These are phyloP conservation scores for Cytospora schulzeri DNA, from an alignment of 2,329 filamentous ascomycete genomes.

Conservation along the genomic window DNA sequence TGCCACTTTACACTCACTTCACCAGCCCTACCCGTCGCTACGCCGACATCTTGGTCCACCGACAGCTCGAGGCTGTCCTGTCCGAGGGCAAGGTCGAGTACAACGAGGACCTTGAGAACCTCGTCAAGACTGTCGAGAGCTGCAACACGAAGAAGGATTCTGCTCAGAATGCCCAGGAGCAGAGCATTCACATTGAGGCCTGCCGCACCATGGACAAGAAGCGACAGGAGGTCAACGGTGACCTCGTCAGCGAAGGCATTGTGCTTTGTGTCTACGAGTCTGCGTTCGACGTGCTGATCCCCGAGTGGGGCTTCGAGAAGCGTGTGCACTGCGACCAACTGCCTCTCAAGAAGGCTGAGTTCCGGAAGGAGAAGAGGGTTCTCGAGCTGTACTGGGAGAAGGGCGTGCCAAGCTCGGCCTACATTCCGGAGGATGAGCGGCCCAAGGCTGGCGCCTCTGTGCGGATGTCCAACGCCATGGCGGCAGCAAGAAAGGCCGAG, in stretches of 20 bases:
- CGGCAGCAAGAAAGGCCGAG: slow-evolving; percentile 78
- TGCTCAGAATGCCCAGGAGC: slow-evolving; percentile 94
- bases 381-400: slow-evolving; percentile 99
- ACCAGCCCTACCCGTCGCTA: slow-evolving; percentile 94
- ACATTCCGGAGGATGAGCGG: slow-evolving; percentile 94
- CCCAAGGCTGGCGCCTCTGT: slow-evolving; percentile 79
- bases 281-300: slow-evolving; percentile 96
- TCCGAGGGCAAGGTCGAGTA: slow-evolving; percentile 83
- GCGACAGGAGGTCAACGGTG: slow-evolving; percentile 81
- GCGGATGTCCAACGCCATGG: slow-evolving; percentile 73
- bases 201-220: slow-evolving; percentile 95
- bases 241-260: slow-evolving; percentile 93
- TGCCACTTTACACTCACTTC: slow-evolving; percentile 95
- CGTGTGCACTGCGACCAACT: slow-evolving; percentile 98
- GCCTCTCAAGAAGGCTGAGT: slow-evolving; percentile 98
- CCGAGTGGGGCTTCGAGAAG: slow-evolving; percentile 98
- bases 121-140: slow-evolving; percentile 90
- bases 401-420: slow-evolving; percentile 93
- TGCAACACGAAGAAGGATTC: slow-evolving; percentile 99
- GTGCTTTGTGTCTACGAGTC: slow-evolving; percentile 98
- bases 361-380: slow-evolving; percentile 91
- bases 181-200: slow-evolving; percentile 97
- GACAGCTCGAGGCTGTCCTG: slow-evolving; percentile 85
- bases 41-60: slow-evolving; percentile 91
- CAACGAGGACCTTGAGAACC: slow-evolving; percentile 81